Conservation (phyloP, 371 early-diverging fungal species). For the Chytridiales sp. region DNA sequence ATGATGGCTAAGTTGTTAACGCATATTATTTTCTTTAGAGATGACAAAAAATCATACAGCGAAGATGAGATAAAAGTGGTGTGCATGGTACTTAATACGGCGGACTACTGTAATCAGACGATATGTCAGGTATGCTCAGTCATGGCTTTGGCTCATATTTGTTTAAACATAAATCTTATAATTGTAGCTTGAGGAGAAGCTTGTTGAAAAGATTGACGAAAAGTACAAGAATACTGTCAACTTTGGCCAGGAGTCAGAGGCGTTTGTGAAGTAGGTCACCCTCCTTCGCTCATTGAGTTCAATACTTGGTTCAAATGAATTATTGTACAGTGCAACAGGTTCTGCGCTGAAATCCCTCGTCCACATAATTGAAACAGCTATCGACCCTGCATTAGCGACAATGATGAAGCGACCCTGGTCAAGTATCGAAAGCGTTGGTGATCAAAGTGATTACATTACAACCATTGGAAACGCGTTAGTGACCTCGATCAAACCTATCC, state of each 20-base stretch:
- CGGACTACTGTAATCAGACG: constrained; percentile 89
- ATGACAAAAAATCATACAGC: constrained; percentile 61
- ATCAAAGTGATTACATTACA: constrained; percentile 86
- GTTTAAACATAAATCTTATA: no score
- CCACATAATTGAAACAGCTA: constrained; percentile 57
- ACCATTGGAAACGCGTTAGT: constrained; percentile 58
- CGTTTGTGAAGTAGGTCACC: constrained; percentile 62
- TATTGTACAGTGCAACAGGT: constrained; percentile 33
- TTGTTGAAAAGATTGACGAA: constrained; percentile 74
- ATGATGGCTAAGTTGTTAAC: neutral
- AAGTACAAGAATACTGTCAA: constrained; percentile 63
- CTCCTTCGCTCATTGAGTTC: neutral
- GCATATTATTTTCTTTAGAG: constrained; percentile 39
- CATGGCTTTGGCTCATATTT: constrained; percentile 3
- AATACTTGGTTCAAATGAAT: neutral
- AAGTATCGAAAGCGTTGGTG: constrained; percentile 80
- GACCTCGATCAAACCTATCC: constrained; percentile 52
- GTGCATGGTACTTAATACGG: constrained; percentile 83
- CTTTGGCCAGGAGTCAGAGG: constrained; percentile 70
- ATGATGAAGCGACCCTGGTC: constrained; percentile 82
- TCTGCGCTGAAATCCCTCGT: constrained; percentile 65
- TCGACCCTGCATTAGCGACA: constrained; percentile 64
- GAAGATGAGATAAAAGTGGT: constrained; percentile 63
- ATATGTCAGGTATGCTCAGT: constrained; percentile 62
- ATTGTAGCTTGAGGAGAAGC: constrained; percentile 75